phyloP scores from a whole-genome alignment of 345 rosid species.

The Mangifera indica region DNA sequence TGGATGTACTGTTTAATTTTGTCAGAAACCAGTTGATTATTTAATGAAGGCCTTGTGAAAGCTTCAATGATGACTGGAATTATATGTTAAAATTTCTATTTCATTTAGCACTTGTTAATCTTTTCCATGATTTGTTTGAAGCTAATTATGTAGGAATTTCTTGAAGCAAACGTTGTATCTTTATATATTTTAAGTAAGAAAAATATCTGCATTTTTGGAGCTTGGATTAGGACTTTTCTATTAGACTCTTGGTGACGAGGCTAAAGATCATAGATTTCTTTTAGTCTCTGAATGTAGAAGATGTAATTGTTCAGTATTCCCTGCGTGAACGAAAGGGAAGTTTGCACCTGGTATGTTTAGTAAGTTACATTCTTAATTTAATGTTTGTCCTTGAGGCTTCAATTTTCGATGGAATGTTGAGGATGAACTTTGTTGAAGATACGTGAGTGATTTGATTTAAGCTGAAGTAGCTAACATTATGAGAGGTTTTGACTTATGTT shows the following conservation, averaged over 20 bases:
- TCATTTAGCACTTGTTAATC: too few relatives aligned
- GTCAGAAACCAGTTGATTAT: background rate
- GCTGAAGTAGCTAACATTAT: background rate
- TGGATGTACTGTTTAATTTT: background rate
- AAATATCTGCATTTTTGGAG: conserved; percentile 1
- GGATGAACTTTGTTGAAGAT: conserved; percentile 6
- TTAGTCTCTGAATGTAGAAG: background rate
- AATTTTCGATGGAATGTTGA: background rate
- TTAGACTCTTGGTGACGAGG: background rate
- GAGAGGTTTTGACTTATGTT: background rate
- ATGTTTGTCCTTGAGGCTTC: background rate
- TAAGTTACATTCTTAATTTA: background rate
- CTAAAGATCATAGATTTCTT: conserved; percentile 3
- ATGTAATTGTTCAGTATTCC: background rate
- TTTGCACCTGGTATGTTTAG: background rate
- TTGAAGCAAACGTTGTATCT: background rate
- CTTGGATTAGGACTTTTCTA: background rate
- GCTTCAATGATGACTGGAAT: background rate
- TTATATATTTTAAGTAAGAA: too few relatives aligned
- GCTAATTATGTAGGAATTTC: background rate
- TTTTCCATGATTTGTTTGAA: background rate
- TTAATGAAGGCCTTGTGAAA: background rate
- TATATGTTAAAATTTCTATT: too few relatives aligned
- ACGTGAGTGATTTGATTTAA: background rate
- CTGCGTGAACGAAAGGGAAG: background rate